Percentiles rank a stretch among this genome's conserved stretches.
These are phyloP conservation scores for Misopates orontium DNA, from an alignment of 257 asterid species.

Conservation along the genomic window DNA sequence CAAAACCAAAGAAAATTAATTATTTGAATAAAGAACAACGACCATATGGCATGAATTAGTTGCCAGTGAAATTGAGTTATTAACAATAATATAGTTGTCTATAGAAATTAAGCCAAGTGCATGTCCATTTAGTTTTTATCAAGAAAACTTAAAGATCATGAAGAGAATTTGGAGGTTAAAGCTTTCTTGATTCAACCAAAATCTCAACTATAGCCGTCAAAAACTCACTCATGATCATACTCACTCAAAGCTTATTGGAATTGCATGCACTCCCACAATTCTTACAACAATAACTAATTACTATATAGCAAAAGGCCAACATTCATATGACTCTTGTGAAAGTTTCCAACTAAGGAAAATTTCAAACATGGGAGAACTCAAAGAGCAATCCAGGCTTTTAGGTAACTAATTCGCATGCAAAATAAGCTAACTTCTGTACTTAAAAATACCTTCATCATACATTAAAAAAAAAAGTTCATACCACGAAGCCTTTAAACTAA, in stretches of 20 bases:
- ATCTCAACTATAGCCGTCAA: background rate
- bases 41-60: too few species aligned
- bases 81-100: too few species aligned
- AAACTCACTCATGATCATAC: constrained; percentile 3
- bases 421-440: background rate
- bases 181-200: background rate
- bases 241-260: constrained; percentile 25
- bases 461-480: background rate
- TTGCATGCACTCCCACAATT: background rate
- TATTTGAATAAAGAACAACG: too few species aligned
- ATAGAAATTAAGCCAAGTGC: background rate
- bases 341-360: background rate
- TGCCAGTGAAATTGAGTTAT: too few species aligned
- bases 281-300: constrained; percentile 9
- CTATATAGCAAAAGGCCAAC: background rate
- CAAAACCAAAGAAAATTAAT: too few species aligned
- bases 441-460: background rate
- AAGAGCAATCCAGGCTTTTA: constrained; percentile 9
- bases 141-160: constrained; percentile 22
- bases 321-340: background rate
- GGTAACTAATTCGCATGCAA: constrained; percentile 18
- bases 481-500: background rate
- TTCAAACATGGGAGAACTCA: constrained; percentile 30
- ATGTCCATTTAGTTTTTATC: background rate
- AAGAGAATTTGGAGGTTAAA: constrained; percentile 7